Evolutionary conservation across 345 rosid genomes (phyloP), one percentile per base, ranked within the genome.

Genomic region (Eucalyptus sp.): DNA sequence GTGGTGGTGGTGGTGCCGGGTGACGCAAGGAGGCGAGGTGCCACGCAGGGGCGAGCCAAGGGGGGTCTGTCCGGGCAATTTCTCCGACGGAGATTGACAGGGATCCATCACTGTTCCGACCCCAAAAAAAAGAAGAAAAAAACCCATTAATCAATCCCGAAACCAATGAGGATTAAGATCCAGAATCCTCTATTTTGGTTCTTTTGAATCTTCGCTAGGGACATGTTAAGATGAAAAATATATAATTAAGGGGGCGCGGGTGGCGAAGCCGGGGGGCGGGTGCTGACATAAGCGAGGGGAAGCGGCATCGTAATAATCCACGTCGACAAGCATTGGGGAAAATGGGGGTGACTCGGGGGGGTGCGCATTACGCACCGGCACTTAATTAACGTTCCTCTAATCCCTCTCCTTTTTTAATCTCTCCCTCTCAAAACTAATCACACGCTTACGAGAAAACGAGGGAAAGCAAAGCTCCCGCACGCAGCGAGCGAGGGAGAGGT

Each of bases 301-400:
- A 86, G 14, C 76, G 87, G 89, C 94, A 52, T 89, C 24, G 94
- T 52, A 93, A 91, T 88, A 93, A 93, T 93, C 95, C 96, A 93
- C 92, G 94, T 93, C 91, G 93, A 88, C 83, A 66, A 92, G 92
- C 90, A 92, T 90, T 89, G 87, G 11, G 18, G 51, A 7, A 60
- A 37, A 27, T 46, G n/a, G 31, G 68, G 2, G 13, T 24, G n/a
- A 24, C 13, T 52, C 25, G n/a, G 1, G 87, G 79, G 92, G 93
- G 92, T 94, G 94, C 95, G 94, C 94, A 92, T 86, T 90, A 86
- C 91, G 91, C 92, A 81, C 81, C 79, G 51, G 10, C 76, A 80
- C 66, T 54, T 87, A 58, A 87, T 87, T 89, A 89, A 87, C 91
- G 91, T 90, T 83, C 87, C 81, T 22, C 27, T 62, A 44, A 60